These are phyloP conservation scores for Ascochyta fabae DNA, from an alignment of 2,329 filamentous ascomycete genomes.

Conservation along the genomic window DNA sequence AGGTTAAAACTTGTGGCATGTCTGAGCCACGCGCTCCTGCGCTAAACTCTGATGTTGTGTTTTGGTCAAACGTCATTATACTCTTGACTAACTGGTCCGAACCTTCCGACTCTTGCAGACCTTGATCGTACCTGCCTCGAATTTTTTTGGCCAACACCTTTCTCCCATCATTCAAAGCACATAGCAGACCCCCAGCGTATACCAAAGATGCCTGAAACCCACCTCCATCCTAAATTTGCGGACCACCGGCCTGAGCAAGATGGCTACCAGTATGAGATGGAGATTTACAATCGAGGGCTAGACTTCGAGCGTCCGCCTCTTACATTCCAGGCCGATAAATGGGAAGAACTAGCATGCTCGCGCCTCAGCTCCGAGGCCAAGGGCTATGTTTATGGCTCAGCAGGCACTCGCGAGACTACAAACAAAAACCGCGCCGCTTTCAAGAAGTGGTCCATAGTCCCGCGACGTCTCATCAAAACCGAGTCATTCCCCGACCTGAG, in stretches of 20 bases:
- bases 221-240: slow-evolving; percentile 17
- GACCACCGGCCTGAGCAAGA: slow-evolving; percentile 22
- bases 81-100: slow-evolving; percentile 5
- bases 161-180: no score
- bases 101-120: background rate
- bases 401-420: slow-evolving; percentile 41
- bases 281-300: slow-evolving; percentile 42
- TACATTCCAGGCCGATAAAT: slow-evolving; percentile 39
- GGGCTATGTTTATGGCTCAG: slow-evolving; percentile 46
- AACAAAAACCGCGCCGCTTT: slow-evolving; percentile 39
- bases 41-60: background rate
- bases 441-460: slow-evolving; percentile 33
- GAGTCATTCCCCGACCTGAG: slow-evolving; percentile 20
- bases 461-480: slow-evolving; percentile 22
- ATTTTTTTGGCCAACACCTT: no score
- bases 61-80: background rate
- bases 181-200: no score
- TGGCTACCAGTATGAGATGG: slow-evolving; percentile 36
- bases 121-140: background rate
- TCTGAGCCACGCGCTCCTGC: background rate
- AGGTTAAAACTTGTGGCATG: background rate
- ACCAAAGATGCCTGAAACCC: slow-evolving; percentile 19
- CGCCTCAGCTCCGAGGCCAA: slow-evolving; percentile 39
- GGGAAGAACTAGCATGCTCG: slow-evolving; percentile 32
- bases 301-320: slow-evolving; percentile 41